Evolutionary conservation across 1,284 basidiomycete genomes (phyloP).

Genomic region (Cystobasidium pallidum): DNA sequence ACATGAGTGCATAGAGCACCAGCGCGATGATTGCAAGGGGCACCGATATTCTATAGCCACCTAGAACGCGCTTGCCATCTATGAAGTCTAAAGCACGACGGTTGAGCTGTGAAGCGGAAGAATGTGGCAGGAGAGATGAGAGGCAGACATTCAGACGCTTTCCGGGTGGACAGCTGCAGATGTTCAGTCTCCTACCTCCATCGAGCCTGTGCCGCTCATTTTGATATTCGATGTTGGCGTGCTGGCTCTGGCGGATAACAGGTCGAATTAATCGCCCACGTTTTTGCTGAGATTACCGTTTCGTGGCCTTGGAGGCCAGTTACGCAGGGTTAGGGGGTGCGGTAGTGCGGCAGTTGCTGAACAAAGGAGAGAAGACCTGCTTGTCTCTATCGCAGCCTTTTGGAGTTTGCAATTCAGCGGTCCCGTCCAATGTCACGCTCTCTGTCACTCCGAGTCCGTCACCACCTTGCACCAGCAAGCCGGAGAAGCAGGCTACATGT

Average conservation of each 20-base stretch:
- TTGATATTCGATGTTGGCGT: neutral
- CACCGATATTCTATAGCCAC: slow-evolving; percentile 42
- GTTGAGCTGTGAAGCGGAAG: neutral
- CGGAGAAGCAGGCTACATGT: neutral
- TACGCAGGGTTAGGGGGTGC: no score
- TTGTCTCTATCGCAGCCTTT: neutral
- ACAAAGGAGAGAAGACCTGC: slow-evolving; percentile 2
- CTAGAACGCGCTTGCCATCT: slow-evolving; percentile 40
- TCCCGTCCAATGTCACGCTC: neutral
- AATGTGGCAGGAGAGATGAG: neutral
- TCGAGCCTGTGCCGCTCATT: neutral
- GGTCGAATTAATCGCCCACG: neutral
- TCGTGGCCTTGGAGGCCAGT: no score
- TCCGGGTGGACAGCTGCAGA: neutral
- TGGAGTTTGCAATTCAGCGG: neutral
- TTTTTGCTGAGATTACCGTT: no score
- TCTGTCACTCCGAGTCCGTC: slow-evolving; percentile 7
- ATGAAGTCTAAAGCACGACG: slow-evolving; percentile 5
- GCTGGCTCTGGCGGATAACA: neutral
- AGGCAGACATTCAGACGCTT: neutral
- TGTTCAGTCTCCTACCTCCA: neutral
- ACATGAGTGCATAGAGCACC: slow-evolving; percentile 33
- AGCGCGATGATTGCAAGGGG: slow-evolving; percentile 31
- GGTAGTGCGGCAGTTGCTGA: neutral
- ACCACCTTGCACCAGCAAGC: neutral